phyloP scores from a whole-genome alignment of 208 protist species.

The Trypanosoma boissoni region DNA sequence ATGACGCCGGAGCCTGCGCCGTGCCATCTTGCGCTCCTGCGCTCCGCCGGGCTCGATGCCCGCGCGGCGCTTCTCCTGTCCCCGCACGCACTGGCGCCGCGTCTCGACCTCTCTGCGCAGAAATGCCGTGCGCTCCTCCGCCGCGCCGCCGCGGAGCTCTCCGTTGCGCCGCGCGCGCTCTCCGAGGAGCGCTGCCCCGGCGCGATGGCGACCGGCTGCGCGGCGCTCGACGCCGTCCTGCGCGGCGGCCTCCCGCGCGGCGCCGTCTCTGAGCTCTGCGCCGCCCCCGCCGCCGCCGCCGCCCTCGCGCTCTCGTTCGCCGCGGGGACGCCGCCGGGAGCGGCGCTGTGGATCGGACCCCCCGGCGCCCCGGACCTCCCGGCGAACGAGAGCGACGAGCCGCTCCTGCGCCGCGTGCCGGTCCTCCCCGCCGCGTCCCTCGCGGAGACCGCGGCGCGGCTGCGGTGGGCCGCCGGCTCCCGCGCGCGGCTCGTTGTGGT shows the following conservation, averaged over 20 bases:
- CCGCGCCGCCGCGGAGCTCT: slow-evolving; percentile 8
- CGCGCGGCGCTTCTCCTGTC: slow-evolving; percentile 21
- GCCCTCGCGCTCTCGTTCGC: slow-evolving; percentile 24
- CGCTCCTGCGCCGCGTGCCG: background rate
- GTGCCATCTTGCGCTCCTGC: no score
- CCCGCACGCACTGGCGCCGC: slow-evolving; percentile 14
- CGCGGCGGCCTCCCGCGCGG: slow-evolving; percentile 40
- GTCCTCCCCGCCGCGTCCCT: no score
- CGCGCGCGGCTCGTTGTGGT: slow-evolving; percentile 48
- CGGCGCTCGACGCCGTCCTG: slow-evolving; percentile 43
- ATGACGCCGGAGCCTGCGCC: no score
- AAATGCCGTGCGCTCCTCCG: slow-evolving; percentile 19
- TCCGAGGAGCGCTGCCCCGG: slow-evolving; percentile 3
- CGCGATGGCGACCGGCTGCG: slow-evolving; percentile 36
- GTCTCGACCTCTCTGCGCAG: slow-evolving; percentile 15
- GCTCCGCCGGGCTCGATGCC: no score
- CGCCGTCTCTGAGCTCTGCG: slow-evolving; percentile 54
- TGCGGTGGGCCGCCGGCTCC: background rate
- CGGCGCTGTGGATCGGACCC: slow-evolving; percentile 27
- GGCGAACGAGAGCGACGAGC: slow-evolving; percentile 6
- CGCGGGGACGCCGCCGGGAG: background rate
- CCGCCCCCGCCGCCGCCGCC: slow-evolving; percentile 32
- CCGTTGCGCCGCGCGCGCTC: slow-evolving; percentile 10
- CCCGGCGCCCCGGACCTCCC: slow-evolving; percentile 9
- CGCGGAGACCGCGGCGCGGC: no score